Evolutionary conservation across 2,329 filamentous ascomycete genomes (phyloP).

Genomic region (Penicillium sp.): DNA sequence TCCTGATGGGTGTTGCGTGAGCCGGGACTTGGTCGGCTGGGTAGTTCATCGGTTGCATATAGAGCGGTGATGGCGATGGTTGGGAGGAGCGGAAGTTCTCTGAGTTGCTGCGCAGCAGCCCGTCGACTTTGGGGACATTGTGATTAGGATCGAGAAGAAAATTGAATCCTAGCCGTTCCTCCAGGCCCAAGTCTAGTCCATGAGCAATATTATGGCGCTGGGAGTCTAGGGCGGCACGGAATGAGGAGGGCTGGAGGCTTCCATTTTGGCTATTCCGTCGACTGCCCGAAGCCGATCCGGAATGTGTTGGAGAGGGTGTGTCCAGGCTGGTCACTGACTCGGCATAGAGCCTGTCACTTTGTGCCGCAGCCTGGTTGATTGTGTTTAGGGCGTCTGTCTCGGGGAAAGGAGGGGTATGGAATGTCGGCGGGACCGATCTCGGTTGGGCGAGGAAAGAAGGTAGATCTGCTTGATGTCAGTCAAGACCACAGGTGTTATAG

Average conservation of each 20-base stretch:
- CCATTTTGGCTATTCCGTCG: slow-evolving; percentile 36
- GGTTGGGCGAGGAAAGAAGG: slow-evolving; percentile 26
- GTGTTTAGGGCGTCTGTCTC: slow-evolving; percentile 36
- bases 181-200: slow-evolving; percentile 62
- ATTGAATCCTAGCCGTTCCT: slow-evolving; percentile 73
- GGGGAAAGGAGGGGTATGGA: slow-evolving; percentile 35
- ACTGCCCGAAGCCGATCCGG: slow-evolving; percentile 32
- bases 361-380: slow-evolving; percentile 24
- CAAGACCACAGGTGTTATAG: slow-evolving; percentile 3
- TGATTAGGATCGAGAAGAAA: slow-evolving; percentile 71
- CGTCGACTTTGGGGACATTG: slow-evolving; percentile 60
- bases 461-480: slow-evolving; percentile 25
- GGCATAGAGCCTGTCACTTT: slow-evolving; percentile 37
- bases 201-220: slow-evolving; percentile 55
- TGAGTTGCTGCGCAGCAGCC: slow-evolving; percentile 42
- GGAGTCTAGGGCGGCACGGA: slow-evolving; percentile 51
- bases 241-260: slow-evolving; percentile 35
- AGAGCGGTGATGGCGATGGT: slow-evolving; percentile 30
- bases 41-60: slow-evolving; percentile 33
- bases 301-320: slow-evolving; percentile 40
- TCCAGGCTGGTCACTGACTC: slow-evolving; percentile 39
- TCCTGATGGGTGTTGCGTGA: slow-evolving; percentile 58
- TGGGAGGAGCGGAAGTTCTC: slow-evolving; percentile 35
- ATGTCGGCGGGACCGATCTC: slow-evolving; percentile 25
- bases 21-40: slow-evolving; percentile 39